These are phyloP conservation scores for Serendipita sp. DNA, from an alignment of 768 basidiomycete species.

Conservation along the genomic window DNA sequence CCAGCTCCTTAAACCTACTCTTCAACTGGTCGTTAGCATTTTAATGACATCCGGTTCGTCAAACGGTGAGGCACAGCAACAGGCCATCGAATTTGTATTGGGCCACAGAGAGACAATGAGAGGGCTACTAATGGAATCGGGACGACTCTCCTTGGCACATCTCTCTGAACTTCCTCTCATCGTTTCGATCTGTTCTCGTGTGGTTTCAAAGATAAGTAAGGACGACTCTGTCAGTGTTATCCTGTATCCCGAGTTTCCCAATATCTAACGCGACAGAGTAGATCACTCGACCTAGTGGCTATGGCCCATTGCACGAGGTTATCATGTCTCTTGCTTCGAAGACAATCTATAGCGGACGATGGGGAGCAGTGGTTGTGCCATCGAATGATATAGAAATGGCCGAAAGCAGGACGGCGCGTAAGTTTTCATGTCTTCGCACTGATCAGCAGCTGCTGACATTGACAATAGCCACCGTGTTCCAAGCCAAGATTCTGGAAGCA, in stretches of 20 bases:
- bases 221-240: slow-evolving; percentile 52
- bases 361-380: slow-evolving; percentile 41
- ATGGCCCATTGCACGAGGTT: slow-evolving; percentile 71
- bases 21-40: slow-evolving; percentile 67
- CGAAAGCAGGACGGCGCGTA: slow-evolving; percentile 21
- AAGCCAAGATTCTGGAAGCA: slow-evolving; percentile 24
- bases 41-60: slow-evolving; percentile 60
- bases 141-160: slow-evolving; percentile 43
- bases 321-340: slow-evolving; percentile 60
- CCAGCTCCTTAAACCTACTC: slow-evolving; percentile 70
- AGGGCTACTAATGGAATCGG: slow-evolving; percentile 63
- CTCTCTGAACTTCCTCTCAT: slow-evolving; percentile 72
- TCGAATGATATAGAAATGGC: slow-evolving; percentile 50
- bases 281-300: slow-evolving; percentile 33
- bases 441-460: slow-evolving; percentile 10
- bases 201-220: slow-evolving; percentile 56
- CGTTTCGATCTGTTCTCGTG: slow-evolving; percentile 49
- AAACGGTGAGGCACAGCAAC: slow-evolving; percentile 50
- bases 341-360: slow-evolving; percentile 43
- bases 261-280: slow-evolving; percentile 2
- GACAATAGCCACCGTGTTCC: neutral
- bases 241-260: neutral
- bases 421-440: slow-evolving; percentile 39
- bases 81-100: slow-evolving; percentile 70
- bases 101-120: slow-evolving; percentile 73